Conservation (phyloP, 2,329 filamentous ascomycete genomes). For the Parastagonospora nodorum region DNA sequence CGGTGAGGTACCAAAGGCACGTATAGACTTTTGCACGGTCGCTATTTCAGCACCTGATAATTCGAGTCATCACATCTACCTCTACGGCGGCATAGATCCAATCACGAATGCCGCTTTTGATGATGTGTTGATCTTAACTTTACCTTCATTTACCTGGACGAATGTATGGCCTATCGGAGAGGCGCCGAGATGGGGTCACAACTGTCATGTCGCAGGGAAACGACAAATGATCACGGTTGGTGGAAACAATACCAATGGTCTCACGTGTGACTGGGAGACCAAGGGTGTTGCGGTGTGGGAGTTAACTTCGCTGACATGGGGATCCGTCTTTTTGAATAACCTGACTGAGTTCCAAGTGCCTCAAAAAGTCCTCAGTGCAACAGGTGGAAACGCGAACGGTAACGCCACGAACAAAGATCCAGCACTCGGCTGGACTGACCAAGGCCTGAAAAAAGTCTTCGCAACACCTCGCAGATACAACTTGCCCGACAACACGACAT, state of each 20-base stretch:
- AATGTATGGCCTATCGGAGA: conserved; percentile 41
- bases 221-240: conserved; percentile 49
- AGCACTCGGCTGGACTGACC: conserved; percentile 13
- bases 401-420: conserved; percentile 17
- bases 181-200: conserved; percentile 43
- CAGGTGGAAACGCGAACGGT: conserved; percentile 15
- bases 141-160: conserved; percentile 52
- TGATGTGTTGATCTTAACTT: conserved; percentile 42
- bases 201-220: conserved; percentile 44
- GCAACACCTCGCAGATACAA: conserved; percentile 5
- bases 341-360: conserved; percentile 10
- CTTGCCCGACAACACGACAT: neutral
- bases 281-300: conserved; percentile 26
- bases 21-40: conserved; percentile 53
- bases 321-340: conserved; percentile 13
- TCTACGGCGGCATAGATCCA: conserved; percentile 55
- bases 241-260: conserved; percentile 23
- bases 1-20: conserved; percentile 48
- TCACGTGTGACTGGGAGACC: conserved; percentile 23
- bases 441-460: conserved; percentile 12
- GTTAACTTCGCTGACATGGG: conserved; percentile 7
- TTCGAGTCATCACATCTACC: conserved; percentile 54
- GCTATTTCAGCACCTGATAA: conserved; percentile 50
- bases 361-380: conserved; percentile 3
- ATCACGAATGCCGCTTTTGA: conserved; percentile 41